Conservation (phyloP, 75 land plant species). For the Pinus tabuliformis region DNA sequence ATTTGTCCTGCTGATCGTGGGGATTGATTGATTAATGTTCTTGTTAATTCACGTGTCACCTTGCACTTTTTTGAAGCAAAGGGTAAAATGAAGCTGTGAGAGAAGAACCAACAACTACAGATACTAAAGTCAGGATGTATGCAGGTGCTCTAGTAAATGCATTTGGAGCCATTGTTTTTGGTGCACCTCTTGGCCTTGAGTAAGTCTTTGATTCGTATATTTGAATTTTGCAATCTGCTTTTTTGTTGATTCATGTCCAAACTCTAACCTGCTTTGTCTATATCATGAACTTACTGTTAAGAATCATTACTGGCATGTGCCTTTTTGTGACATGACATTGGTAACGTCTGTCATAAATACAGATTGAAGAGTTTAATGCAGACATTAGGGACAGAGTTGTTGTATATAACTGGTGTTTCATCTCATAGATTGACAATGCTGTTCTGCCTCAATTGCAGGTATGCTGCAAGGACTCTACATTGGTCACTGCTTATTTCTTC, state of each 20-base stretch:
- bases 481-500: constrained; percentile 71
- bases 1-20: too few relatives aligned
- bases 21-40: too few relatives aligned
- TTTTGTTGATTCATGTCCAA: too few relatives aligned
- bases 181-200: constrained; percentile 53
- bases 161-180: constrained; percentile 50
- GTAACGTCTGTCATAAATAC: too few relatives aligned
- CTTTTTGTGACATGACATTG: neutral
- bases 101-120: neutral
- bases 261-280: too few relatives aligned
- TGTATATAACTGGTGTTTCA: neutral
- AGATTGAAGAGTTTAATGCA: neutral
- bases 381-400: neutral
- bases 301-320: neutral
- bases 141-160: constrained; percentile 55
- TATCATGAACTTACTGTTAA: too few relatives aligned
- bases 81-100: too few relatives aligned
- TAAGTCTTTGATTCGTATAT: constrained; percentile 22
- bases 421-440: neutral
- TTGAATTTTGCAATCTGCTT: too few relatives aligned
- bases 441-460: constrained; percentile 31
- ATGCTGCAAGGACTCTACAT: constrained; percentile 30
- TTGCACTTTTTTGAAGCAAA: too few relatives aligned
- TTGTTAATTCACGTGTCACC: too few relatives aligned
- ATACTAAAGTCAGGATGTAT: constrained; percentile 5